These are phyloP conservation scores for Pinus taeda DNA, from an alignment of 75 land plant species.

Conservation along the genomic window DNA sequence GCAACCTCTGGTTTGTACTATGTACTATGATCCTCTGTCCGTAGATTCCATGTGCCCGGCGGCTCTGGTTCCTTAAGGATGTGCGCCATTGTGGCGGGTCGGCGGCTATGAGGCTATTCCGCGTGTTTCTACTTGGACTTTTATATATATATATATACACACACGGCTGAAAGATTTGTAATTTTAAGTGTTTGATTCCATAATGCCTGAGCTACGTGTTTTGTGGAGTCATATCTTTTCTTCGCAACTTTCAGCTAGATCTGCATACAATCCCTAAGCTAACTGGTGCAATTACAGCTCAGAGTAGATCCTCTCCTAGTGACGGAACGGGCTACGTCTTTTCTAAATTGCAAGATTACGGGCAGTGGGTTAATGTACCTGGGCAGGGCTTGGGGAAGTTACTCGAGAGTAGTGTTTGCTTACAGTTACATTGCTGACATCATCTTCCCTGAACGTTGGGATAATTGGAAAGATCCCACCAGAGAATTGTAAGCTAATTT, in stretches of 20 bases:
- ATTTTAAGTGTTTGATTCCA: too few relatives aligned
- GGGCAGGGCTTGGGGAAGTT: slow-evolving; percentile 78
- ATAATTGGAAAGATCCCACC: slow-evolving; percentile 36
- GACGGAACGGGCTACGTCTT: slow-evolving; percentile 72
- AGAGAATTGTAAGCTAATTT: slow-evolving; percentile 16
- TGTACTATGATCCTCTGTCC: too few relatives aligned
- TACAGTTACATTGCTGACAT: slow-evolving; percentile 43
- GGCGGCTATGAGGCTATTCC: too few relatives aligned
- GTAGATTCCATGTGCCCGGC: too few relatives aligned
- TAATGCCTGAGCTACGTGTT: too few relatives aligned
- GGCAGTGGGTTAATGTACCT: slow-evolving; percentile 47
- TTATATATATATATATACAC: too few relatives aligned
- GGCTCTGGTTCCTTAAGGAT: too few relatives aligned
- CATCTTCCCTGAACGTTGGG: slow-evolving; percentile 64
- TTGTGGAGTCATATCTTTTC: too few relatives aligned
- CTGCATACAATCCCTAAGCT: slow-evolving; percentile 46
- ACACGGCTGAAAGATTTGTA: too few relatives aligned
- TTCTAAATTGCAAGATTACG: slow-evolving; percentile 45
- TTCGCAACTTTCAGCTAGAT: slow-evolving; percentile 15
- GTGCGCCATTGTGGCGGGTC: too few relatives aligned
- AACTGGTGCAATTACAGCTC: slow-evolving; percentile 69
- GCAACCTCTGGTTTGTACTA: too few relatives aligned
- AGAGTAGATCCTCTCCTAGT: slow-evolving; percentile 23
- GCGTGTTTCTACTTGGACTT: too few relatives aligned
- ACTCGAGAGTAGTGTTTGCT: slow-evolving; percentile 63